A percentile compares a stretch with the other conserved stretches of the same genome.
Evolutionary conservation across 2,329 filamentous ascomycete species (phyloP).

Genomic region (Bipolaris zeicola): DNA sequence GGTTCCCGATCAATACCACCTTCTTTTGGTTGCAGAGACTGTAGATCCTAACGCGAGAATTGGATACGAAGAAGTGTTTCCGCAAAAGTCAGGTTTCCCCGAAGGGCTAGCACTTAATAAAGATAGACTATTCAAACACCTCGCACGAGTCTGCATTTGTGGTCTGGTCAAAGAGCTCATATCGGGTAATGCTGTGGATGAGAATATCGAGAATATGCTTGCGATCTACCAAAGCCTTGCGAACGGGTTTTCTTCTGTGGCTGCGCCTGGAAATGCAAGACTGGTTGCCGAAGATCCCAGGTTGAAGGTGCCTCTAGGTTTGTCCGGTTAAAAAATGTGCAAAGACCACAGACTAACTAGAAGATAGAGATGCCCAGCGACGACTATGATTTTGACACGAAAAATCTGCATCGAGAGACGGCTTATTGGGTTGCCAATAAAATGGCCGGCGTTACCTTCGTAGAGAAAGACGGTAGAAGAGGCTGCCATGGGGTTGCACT

Average conservation of each 20-base stretch:
- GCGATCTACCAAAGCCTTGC: not conserved
- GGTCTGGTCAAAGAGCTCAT: not conserved
- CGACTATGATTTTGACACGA: not conserved
- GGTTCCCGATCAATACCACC: not conserved
- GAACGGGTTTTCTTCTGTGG: not conserved
- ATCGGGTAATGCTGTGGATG: not conserved
- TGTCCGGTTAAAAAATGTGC: not conserved
- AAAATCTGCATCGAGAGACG: not conserved
- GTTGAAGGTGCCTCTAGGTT: not conserved
- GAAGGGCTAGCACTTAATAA: not conserved
- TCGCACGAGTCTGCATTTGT: not conserved
- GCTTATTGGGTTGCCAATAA: not conserved
- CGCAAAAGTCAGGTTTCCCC: not conserved
- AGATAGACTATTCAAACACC: not conserved
- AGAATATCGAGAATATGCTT: not conserved
- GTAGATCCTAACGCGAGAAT: not conserved
- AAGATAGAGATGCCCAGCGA: not conserved
- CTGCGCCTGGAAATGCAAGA: not conserved
- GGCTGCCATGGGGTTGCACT: not conserved
- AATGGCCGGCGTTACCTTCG: not conserved
- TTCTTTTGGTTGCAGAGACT: not conserved
- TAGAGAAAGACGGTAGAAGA: not conserved
- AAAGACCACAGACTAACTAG: not conserved
- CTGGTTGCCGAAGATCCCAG: not conserved
- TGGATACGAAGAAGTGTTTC: not conserved